Percentiles rank a stretch among this genome's conserved stretches.
These are phyloP conservation scores for Naganishia sp. DNA, from an alignment of 1,284 basidiomycete genomes.

Conservation along the genomic window DNA sequence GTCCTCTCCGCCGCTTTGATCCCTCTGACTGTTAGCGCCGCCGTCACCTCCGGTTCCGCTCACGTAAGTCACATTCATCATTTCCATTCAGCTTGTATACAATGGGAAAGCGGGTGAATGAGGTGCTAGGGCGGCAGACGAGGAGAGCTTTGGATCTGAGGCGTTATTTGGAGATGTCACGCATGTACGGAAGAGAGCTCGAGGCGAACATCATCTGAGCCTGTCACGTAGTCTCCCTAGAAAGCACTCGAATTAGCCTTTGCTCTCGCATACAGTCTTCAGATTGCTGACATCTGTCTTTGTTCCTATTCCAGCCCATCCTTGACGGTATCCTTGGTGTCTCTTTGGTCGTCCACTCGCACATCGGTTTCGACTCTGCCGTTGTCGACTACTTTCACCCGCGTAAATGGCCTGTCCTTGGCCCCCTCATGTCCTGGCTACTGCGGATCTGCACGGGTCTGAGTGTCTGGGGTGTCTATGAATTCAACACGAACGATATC, in stretches of 20 bases:
- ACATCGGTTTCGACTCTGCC: conserved; percentile 76
- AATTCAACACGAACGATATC: conserved; percentile 96
- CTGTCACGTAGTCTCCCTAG: no score
- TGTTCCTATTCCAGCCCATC: conserved; percentile 60
- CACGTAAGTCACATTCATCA: conserved; percentile 54
- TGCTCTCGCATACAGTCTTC: no score
- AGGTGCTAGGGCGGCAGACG: no score
- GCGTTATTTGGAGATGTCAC: no score
- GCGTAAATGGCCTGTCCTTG: conserved; percentile 85
- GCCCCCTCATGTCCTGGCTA: conserved; percentile 69
- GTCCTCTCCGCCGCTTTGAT: conserved; percentile 82
- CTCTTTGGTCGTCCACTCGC: conserved; percentile 86
- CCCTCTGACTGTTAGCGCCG: conserved; percentile 80
- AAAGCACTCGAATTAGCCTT: no score
- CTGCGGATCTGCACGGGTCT: conserved; percentile 76
- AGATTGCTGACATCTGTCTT: not conserved
- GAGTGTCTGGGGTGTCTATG: conserved; percentile 88
- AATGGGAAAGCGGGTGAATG: no score
- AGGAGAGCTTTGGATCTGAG: no score
- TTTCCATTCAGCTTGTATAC: not conserved
- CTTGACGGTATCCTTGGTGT: conserved; percentile 86
- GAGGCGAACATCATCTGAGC: no score
- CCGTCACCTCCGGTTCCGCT: conserved; percentile 67
- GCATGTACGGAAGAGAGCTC: no score
- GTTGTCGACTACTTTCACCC: conserved; percentile 88